These are phyloP conservation scores for Xylaria hypoxylon DNA, from an alignment of 2,329 filamentous ascomycete genomes.

Conservation along the genomic window DNA sequence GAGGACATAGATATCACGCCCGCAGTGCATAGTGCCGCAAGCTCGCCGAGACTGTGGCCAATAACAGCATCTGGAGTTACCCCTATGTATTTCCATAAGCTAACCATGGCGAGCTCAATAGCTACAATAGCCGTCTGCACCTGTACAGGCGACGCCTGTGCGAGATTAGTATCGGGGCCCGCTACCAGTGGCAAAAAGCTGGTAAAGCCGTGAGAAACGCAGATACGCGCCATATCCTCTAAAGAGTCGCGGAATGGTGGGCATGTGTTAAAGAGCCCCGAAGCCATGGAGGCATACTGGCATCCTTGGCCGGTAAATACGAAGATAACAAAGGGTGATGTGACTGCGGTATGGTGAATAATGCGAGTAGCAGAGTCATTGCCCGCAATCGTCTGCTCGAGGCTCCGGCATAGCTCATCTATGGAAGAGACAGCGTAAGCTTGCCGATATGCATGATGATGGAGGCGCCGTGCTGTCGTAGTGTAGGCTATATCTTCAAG, in stretches of 20 bases:
- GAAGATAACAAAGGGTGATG: slow-evolving; percentile 42
- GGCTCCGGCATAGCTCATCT: slow-evolving; percentile 56
- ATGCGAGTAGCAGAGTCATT: slow-evolving; percentile 55
- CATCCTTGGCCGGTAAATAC: slow-evolving; percentile 46
- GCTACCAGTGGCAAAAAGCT: slow-evolving; percentile 27
- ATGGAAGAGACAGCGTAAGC: slow-evolving; percentile 12
- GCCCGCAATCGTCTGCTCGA: slow-evolving; percentile 58
- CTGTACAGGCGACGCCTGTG: slow-evolving; percentile 5
- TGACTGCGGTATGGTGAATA: slow-evolving; percentile 44
- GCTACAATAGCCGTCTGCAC: slow-evolving; percentile 25
- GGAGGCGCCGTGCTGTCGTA: slow-evolving; percentile 39
- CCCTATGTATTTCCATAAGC: slow-evolving; percentile 21
- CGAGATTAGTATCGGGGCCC: not conserved
- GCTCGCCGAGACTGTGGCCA: slow-evolving; percentile 37
- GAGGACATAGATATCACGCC: slow-evolving; percentile 25
- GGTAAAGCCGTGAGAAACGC: slow-evolving; percentile 20
- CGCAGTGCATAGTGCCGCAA: slow-evolving; percentile 30
- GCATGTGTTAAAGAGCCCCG: slow-evolving; percentile 36
- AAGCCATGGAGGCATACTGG: slow-evolving; percentile 41
- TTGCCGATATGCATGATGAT: slow-evolving; percentile 27
- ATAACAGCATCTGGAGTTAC: slow-evolving; percentile 24
- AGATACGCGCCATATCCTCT: slow-evolving; percentile 13
- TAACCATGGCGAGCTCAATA: slow-evolving; percentile 23
- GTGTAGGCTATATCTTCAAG: slow-evolving; percentile 41
- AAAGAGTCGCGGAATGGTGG: slow-evolving; percentile 44